These are phyloP conservation scores for Trametes pubescens DNA, from an alignment of 1,284 basidiomycete species.

Conservation along the genomic window DNA sequence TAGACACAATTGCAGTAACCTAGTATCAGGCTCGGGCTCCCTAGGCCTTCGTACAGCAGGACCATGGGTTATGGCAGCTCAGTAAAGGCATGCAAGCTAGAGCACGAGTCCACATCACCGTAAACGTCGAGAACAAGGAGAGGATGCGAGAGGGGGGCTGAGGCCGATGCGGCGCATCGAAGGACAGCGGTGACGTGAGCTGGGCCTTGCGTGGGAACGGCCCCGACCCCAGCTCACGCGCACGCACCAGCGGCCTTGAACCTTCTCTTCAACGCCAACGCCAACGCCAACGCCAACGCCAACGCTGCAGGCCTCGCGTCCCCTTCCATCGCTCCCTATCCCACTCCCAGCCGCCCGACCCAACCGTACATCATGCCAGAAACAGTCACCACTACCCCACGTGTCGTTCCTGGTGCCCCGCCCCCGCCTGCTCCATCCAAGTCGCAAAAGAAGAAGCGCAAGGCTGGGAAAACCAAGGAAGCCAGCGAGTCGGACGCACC, in stretches of 20 bases:
- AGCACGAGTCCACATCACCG: neutral
- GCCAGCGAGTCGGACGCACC: slow-evolving; percentile 33
- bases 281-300: slow-evolving; percentile 24
- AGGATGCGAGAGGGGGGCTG: neutral
- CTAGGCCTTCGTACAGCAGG: too few species aligned
- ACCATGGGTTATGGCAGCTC: too few species aligned
- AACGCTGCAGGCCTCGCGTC: slow-evolving; percentile 13
- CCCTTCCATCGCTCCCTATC: slow-evolving; percentile 12
- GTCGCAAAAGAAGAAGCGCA: slow-evolving; percentile 75
- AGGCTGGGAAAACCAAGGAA: slow-evolving; percentile 45
- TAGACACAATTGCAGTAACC: neutral
- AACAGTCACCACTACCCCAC: slow-evolving; percentile 47
- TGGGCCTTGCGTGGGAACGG: slow-evolving; percentile 31
- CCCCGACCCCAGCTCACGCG: slow-evolving; percentile 18
- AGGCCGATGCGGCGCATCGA: neutral
- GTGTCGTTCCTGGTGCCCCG: slow-evolving; percentile 78
- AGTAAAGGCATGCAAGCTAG: neutral
- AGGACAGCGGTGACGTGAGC: slow-evolving; percentile 21
- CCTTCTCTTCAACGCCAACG: slow-evolving; percentile 21
- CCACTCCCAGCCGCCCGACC: neutral
- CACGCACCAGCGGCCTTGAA: neutral
- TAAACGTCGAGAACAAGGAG: neutral
- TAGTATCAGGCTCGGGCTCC: too few species aligned
- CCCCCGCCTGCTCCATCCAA: slow-evolving; percentile 64
- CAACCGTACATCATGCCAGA: slow-evolving; percentile 53